Evolutionary conservation across 1,284 basidiomycete genomes (phyloP), one percentile per base, ranked within the genome.

Genomic region (Melampsora larici-populina): DNA sequence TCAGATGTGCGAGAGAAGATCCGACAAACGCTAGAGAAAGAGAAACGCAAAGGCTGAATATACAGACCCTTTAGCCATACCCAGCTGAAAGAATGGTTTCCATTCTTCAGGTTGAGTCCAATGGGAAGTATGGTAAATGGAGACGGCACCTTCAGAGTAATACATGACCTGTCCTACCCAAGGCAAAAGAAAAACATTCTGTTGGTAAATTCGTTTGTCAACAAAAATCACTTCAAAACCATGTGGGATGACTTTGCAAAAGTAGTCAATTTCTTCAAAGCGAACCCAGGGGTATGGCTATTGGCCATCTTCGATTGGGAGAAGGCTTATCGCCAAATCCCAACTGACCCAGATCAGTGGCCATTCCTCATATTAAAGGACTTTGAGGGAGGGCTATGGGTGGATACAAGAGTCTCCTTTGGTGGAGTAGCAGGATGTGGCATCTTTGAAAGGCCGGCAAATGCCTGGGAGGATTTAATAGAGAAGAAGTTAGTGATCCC

Each of bases 161-260:
- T 71, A 7, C 31, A 49, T 21, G 48, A 70, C 26, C n/a, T 70
- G 17, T 70, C 68, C 1, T 70, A 21, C 24, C 68, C 68, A 13
- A 7, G 40, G 21, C 1, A 21, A 8, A 70, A 49, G 8, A 49
- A 70, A 6, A 2, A n/a, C 2, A 70, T 51, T 6, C 68, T 48
- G 2, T 70, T 26, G 17, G 48, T 70, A 24, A 70, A 70, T 31
- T 70, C 48, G 0, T 70, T 70, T 51, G 26, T 55, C 0, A 51
- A 55, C n/a, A 55, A 48, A 21, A 21, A 31, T 0, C n/a, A 70
- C 24, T 70, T 49, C 18, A 4, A 13, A 6, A 70, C 68, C 1
- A 70, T 48, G 21, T 70, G 68, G 68, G 68, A 70, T 51, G 40
- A 70, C 31, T 70, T 51, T 17, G 31, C 7, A 21, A 26, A n/a